phyloP scores from a whole-genome alignment of 2,329 filamentous ascomycete species.

The Fusarium xylarioides region DNA sequence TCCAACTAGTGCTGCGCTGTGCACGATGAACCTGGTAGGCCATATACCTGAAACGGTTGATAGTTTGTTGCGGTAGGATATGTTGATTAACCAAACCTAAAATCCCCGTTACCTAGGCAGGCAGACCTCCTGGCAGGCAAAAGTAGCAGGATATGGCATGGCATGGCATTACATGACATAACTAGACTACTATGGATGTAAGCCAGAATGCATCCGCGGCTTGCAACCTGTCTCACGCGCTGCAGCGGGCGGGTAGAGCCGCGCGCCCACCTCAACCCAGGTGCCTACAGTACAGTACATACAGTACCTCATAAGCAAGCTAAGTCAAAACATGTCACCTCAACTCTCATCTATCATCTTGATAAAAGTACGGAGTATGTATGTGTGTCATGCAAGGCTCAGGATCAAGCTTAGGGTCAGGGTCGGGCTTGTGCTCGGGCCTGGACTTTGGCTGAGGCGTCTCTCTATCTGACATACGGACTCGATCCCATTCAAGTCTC shows the following conservation, averaged over 20 bases:
- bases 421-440: not conserved
- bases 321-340: not conserved
- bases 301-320: not conserved
- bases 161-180: slow-evolving; percentile 2
- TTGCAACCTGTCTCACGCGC: slow-evolving; percentile 27
- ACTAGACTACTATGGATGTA: not conserved
- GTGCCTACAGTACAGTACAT: not conserved
- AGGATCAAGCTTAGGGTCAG: slow-evolving; percentile 4
- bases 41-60: slow-evolving; percentile 18
- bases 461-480: not conserved
- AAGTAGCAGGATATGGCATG: not conserved
- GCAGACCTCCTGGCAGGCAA: not conserved
- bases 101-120: not conserved
- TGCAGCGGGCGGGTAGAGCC: slow-evolving; percentile 31
- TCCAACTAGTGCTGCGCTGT: not conserved
- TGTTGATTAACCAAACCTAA: not conserved
- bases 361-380: not conserved
- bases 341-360: slow-evolving; percentile 2
- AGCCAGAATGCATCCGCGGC: slow-evolving; percentile 1
- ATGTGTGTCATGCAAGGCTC: slow-evolving; percentile 18
- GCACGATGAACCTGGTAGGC: not conserved
- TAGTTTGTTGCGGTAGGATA: not conserved
- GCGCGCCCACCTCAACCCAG: slow-evolving; percentile 12
- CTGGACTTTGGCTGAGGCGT: not conserved
- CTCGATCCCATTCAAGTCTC: not conserved